Percentiles rank a stretch among this genome's conserved stretches.
These are phyloP conservation scores for Colletotrichum eremochloae DNA, from an alignment of 2,329 filamentous ascomycete species.

Conservation along the genomic window DNA sequence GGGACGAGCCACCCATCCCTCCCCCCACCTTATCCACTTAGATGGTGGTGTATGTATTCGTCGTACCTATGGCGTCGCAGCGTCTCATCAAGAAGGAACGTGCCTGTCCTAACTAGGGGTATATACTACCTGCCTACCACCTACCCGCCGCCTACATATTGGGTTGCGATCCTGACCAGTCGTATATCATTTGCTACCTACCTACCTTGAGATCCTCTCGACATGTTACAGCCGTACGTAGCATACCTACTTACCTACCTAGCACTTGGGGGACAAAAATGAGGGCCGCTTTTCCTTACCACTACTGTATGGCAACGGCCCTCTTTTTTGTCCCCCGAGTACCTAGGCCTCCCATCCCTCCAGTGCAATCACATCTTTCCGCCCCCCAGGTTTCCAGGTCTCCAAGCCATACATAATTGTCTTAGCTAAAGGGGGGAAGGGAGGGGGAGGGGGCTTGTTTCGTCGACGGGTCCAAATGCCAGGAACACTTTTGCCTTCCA, in stretches of 20 bases:
- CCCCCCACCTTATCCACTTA: neutral
- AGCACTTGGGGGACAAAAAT: no score
- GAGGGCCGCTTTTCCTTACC: no score
- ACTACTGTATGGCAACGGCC: no score
- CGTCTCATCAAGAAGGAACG: neutral
- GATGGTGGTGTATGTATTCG: neutral
- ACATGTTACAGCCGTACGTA: neutral
- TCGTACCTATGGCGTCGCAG: neutral
- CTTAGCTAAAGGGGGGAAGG: neutral
- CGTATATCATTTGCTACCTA: neutral
- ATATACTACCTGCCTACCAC: neutral
- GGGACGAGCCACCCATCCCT: conserved; percentile 10
- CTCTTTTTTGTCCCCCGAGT: no score
- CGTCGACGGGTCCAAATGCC: neutral
- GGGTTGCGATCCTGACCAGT: neutral
- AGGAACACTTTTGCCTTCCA: neutral
- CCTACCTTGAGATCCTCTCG: neutral
- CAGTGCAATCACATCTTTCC: neutral
- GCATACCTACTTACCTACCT: neutral
- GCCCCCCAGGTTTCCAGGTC: neutral
- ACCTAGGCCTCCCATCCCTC: neutral
- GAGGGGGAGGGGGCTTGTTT: neutral
- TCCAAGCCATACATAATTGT: neutral
- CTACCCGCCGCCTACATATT: neutral
- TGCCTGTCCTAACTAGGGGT: neutral